Evolutionary conservation across 805 yeast species (phyloP).

Genomic region (Trichomonascus vanleenenianus): DNA sequence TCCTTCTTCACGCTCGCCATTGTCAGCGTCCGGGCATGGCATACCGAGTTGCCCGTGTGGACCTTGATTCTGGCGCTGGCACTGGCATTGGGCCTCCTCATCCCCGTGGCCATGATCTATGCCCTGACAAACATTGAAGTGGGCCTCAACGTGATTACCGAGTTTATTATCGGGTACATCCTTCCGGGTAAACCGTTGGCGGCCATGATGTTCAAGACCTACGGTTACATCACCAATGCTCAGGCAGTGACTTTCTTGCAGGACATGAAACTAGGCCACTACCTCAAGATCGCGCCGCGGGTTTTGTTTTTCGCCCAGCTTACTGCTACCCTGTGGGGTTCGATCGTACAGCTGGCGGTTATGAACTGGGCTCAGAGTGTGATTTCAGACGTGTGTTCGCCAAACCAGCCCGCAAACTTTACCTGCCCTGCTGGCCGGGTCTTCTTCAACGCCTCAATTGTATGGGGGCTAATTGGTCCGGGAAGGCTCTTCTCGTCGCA

Average conservation of each 20-base stretch:
- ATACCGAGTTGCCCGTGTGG: constrained; percentile 49
- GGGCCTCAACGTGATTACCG: constrained; percentile 56
- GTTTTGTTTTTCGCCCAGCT: constrained; percentile 48
- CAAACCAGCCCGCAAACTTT: constrained; percentile 37
- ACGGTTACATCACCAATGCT: constrained; percentile 45
- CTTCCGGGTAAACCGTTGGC: constrained; percentile 57
- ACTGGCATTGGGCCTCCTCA: constrained; percentile 45
- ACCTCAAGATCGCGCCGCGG: constrained; percentile 56
- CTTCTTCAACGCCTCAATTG: constrained; percentile 47
- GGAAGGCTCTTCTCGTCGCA: constrained; percentile 41
- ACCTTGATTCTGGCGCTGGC: constrained; percentile 49
- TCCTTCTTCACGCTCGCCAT: constrained; percentile 40
- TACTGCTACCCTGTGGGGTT: constrained; percentile 38
- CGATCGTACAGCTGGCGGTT: constrained; percentile 37
- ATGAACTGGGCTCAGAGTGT: constrained; percentile 35
- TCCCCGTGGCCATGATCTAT: constrained; percentile 55
- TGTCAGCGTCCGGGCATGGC: constrained; percentile 34
- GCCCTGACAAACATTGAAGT: constrained; percentile 55
- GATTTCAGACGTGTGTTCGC: constrained; percentile 36
- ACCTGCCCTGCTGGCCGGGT: constrained; percentile 40
- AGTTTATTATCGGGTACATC: constrained; percentile 57
- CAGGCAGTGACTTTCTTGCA: constrained; percentile 49
- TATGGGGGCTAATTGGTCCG: constrained; percentile 64
- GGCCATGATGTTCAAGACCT: constrained; percentile 53
- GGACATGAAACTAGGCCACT: constrained; percentile 59